These are phyloP conservation scores for Epichloe sp. DNA, from an alignment of 2,329 filamentous ascomycete genomes.

Conservation along the genomic window DNA sequence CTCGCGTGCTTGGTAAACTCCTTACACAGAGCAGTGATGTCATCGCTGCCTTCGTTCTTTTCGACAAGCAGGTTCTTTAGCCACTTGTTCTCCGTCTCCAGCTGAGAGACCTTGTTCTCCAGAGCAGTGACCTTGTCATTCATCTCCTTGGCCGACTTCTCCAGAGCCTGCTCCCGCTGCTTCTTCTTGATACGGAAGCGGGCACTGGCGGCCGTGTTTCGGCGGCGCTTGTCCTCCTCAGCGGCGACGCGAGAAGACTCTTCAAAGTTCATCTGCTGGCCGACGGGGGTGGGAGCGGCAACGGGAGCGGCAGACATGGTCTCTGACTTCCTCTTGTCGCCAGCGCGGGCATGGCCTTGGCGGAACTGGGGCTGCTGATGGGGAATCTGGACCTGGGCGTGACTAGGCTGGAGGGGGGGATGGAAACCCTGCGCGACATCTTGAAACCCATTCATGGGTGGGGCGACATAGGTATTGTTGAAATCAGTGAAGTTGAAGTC, in stretches of 20 bases:
- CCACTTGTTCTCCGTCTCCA: conserved; percentile 79
- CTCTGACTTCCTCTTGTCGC: conserved; percentile 35
- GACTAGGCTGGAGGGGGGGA: conserved; percentile 40
- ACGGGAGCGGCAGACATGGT: conserved; percentile 18
- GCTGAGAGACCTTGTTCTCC: conserved; percentile 59
- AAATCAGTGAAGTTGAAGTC: conserved; percentile 46
- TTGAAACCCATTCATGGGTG: conserved; percentile 30
- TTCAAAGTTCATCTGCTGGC: conserved; percentile 45
- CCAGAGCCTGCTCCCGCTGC: conserved; percentile 77
- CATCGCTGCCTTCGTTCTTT: conserved; percentile 56
- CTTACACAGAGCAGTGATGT: conserved; percentile 37
- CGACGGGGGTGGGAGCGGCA: conserved; percentile 6
- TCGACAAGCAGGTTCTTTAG: conserved; percentile 68
- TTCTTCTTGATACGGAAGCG: conserved; percentile 94
- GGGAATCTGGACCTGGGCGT: conserved; percentile 26
- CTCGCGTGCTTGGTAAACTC: conserved; percentile 31
- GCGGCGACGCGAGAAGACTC: conserved; percentile 60
- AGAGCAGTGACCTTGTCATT: conserved; percentile 63
- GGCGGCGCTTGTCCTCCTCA: conserved; percentile 80
- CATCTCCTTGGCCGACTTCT: conserved; percentile 71
- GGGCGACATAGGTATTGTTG: conserved; percentile 35
- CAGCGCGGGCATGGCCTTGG: conserved; percentile 17
- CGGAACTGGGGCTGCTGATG: conserved; percentile 25
- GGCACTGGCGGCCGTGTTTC: conserved; percentile 79
- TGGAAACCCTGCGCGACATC: conserved; percentile 28